Evolutionary conservation across 1,284 basidiomycete genomes (phyloP).

Genomic region (Fistulinella staudtii): DNA sequence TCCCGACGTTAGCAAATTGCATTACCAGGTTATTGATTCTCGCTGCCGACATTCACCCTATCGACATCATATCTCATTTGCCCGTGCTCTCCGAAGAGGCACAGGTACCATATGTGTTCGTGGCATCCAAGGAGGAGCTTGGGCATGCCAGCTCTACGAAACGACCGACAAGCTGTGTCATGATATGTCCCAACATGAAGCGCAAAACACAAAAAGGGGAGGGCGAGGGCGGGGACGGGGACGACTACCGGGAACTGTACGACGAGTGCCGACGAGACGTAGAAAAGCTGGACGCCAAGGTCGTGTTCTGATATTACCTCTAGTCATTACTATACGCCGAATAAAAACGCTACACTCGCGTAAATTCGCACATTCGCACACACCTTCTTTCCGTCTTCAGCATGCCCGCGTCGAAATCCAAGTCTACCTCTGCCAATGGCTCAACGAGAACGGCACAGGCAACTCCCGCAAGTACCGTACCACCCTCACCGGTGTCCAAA

Average conservation of each 20-base stretch:
- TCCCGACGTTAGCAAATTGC: constrained; percentile 6
- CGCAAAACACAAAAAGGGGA: constrained; percentile 65
- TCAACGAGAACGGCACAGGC: constrained; percentile 37
- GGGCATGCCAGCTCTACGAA: constrained; percentile 96
- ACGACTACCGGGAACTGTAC: constrained; percentile 82
- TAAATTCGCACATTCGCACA: constrained; percentile 13
- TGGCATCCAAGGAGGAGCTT: constrained; percentile 89
- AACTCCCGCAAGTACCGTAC: constrained; percentile 41
- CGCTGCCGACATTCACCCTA: constrained; percentile 95
- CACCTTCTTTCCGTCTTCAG: constrained; percentile 8
- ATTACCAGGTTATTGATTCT: constrained; percentile 76
- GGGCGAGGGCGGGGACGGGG: constrained; percentile 57
- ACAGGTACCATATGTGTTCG: constrained; percentile 88
- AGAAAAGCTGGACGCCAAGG: constrained; percentile 69
- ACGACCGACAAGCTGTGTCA: constrained; percentile 96
- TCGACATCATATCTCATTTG: constrained; percentile 97
- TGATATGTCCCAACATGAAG: constrained; percentile 83
- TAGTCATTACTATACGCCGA: no score
- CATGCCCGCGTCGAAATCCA: constrained; percentile 55
- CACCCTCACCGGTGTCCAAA: constrained; percentile 46
- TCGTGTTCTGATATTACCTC: constrained; percentile 52
- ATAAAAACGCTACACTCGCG: constrained; percentile 9
- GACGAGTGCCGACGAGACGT: constrained; percentile 85
- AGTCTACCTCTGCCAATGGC: constrained; percentile 42
- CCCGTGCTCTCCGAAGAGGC: constrained; percentile 95